Percentiles rank a stretch among this genome's conserved stretches.
Evolutionary conservation across 2,329 filamentous ascomycete species (phyloP).

Genomic region (Penicillium brasilianum): DNA sequence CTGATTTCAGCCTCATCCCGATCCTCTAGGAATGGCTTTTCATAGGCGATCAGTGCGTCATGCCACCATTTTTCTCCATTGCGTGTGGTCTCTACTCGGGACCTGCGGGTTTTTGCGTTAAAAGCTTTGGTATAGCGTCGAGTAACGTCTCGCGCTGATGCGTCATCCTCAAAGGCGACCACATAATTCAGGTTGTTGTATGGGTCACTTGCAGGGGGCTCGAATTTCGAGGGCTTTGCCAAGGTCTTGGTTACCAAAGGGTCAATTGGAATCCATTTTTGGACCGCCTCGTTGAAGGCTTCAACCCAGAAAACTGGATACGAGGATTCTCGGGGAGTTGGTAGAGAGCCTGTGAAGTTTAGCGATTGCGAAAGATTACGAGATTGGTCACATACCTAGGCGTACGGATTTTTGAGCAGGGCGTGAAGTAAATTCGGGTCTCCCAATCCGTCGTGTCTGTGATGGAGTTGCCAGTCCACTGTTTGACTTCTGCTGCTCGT

Average conservation of each 20-base stretch:
- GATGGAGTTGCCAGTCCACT: constrained; percentile 23
- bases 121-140: constrained; percentile 84
- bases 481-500: constrained; percentile 27
- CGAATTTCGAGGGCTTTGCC: constrained; percentile 74
- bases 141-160: constrained; percentile 81
- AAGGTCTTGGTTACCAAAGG: constrained; percentile 80
- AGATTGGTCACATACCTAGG: constrained; percentile 26
- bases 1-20: constrained; percentile 83
- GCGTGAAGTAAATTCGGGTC: constrained; percentile 39
- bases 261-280: constrained; percentile 92
- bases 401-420: constrained; percentile 24
- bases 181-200: constrained; percentile 82
- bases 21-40: constrained; percentile 58
- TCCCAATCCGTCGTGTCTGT: constrained; percentile 41
- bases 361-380: constrained; percentile 13
- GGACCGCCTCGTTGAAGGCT: constrained; percentile 79
- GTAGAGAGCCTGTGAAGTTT: constrained; percentile 42
- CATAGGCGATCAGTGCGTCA: constrained; percentile 49
- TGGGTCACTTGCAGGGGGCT: constrained; percentile 79
- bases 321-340: constrained; percentile 67
- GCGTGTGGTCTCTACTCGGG: constrained; percentile 73
- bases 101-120: constrained; percentile 84
- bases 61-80: constrained; percentile 63
- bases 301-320: constrained; percentile 96
- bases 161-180: constrained; percentile 81